Evolutionary conservation across 306 rosid genomes (phyloP).

Genomic region (Hylodesmum podocarpum): DNA sequence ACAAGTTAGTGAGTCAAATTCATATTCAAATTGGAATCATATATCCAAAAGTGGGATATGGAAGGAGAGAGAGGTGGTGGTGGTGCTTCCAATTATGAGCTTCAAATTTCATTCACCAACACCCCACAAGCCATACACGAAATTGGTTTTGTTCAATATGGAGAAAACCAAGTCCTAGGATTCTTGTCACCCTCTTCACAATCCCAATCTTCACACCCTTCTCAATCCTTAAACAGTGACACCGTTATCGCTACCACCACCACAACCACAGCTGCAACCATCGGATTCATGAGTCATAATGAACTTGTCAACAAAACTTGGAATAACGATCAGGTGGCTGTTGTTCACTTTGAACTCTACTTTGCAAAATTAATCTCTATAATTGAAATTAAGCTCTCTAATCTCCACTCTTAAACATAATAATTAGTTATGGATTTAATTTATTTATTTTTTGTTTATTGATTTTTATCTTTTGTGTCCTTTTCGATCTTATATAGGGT

Average conservation of each 20-base stretch:
- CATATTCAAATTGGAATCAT: neutral
- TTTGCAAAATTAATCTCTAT: neutral
- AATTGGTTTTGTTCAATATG: slow-evolving; percentile 69
- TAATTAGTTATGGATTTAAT: neutral
- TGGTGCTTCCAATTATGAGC: slow-evolving; percentile 48
- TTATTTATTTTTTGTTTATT: neutral
- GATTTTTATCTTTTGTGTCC: neutral
- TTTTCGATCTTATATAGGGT: slow-evolving; percentile 30
- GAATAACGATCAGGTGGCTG: slow-evolving; percentile 57
- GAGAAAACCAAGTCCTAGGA: slow-evolving; percentile 66
- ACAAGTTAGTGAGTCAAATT: neutral
- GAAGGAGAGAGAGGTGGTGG: slow-evolving; percentile 52
- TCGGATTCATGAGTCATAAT: slow-evolving; percentile 42
- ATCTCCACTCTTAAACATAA: neutral
- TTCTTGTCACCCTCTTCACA: slow-evolving; percentile 57
- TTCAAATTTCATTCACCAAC: slow-evolving; percentile 59
- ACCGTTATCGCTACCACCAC: neutral
- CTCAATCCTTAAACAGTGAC: slow-evolving; percentile 17
- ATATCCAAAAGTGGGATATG: slow-evolving; percentile 41
- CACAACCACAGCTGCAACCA: neutral
- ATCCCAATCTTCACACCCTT: slow-evolving; percentile 41
- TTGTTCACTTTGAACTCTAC: neutral
- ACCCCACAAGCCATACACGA: slow-evolving; percentile 50
- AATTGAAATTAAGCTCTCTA: neutral
- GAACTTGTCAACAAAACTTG: slow-evolving; percentile 53